Conservation (phyloP, 192 early-diverging fungal genomes). For the Coemansia sp. region DNA sequence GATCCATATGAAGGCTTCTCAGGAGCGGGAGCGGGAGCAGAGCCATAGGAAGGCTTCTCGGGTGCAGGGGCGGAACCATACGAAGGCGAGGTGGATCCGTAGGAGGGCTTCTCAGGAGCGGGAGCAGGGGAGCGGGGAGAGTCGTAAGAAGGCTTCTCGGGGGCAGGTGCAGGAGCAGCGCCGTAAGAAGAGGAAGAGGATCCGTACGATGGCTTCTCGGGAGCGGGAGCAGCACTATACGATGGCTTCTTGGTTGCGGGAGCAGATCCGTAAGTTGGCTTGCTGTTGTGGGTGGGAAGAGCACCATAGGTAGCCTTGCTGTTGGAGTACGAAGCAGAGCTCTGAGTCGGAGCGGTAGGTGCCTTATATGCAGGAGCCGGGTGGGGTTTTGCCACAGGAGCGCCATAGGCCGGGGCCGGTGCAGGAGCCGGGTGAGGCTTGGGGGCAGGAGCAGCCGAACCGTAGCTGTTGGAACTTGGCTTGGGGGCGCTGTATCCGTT, state of each 20-base stretch:
- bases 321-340: conserved; percentile 4
- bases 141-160: conserved; percentile 8
- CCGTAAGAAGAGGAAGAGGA: conserved; percentile 4
- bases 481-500: conserved; percentile 2
- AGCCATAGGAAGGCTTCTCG: background rate
- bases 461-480: background rate
- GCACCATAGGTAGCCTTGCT: background rate
- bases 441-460: background rate
- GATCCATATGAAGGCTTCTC: background rate
- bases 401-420: conserved; percentile 7
- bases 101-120: conserved; percentile 10
- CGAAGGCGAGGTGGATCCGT: background rate
- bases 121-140: conserved; percentile 4
- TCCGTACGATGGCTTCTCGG: conserved; percentile 13
- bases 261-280: background rate
- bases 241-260: conserved; percentile 11
- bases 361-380: conserved; percentile 11
- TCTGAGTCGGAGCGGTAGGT: background rate
- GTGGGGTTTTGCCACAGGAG: background rate
- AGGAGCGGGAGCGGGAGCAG: background rate
- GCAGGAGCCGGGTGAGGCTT: conserved; percentile 7
- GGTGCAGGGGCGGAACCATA: background rate
- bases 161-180: conserved; percentile 13
- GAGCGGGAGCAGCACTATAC: conserved; percentile 6
- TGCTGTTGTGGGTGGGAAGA: background rate